Conservation (phyloP, 768 basidiomycete genomes). For the Macrocybe gigantea region DNA sequence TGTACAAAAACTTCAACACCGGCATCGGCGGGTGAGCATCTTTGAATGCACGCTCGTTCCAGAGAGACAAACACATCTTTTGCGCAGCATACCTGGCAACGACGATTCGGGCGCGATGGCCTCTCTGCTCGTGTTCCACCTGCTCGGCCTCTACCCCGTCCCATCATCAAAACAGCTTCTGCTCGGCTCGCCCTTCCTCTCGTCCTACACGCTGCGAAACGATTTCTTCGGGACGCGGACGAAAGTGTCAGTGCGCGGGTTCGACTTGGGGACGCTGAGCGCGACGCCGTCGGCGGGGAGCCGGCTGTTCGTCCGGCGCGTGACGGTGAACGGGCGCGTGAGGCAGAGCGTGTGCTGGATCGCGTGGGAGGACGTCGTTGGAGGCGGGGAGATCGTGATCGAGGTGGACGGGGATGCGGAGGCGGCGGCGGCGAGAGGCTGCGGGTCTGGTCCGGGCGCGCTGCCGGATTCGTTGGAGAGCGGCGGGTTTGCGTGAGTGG, state of each 20-base stretch:
- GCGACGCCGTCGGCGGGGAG: slow-evolving; percentile 34
- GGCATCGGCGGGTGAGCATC: slow-evolving; percentile 34
- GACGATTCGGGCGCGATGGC: slow-evolving; percentile 53
- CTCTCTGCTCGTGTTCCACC: slow-evolving; percentile 40
- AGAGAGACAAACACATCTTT: background rate
- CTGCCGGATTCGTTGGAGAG: slow-evolving; percentile 34
- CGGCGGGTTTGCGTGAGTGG: slow-evolving; percentile 26
- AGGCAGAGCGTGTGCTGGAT: slow-evolving; percentile 38
- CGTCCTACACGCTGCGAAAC: slow-evolving; percentile 36
- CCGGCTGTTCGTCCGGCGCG: slow-evolving; percentile 35
- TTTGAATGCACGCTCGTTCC: background rate
- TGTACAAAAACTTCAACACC: slow-evolving; percentile 41
- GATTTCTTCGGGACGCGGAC: slow-evolving; percentile 31
- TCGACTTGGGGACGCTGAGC: slow-evolving; percentile 30
- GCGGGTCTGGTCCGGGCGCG: slow-evolving; percentile 24
- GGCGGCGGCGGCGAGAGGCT: slow-evolving; percentile 29
- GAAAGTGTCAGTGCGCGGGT: slow-evolving; percentile 32
- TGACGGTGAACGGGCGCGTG: slow-evolving; percentile 33
- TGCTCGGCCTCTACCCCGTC: slow-evolving; percentile 46
- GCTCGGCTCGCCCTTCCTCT: slow-evolving; percentile 42
- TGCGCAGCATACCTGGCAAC: slow-evolving; percentile 40
- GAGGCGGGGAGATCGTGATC: slow-evolving; percentile 39
- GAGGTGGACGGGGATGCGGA: slow-evolving; percentile 33
- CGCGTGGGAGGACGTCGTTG: slow-evolving; percentile 35
- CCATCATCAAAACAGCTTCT: slow-evolving; percentile 40